phyloP scores from a whole-genome alignment of 352 stramenopile genomes.

The Pilasporangium apinafurcum region DNA sequence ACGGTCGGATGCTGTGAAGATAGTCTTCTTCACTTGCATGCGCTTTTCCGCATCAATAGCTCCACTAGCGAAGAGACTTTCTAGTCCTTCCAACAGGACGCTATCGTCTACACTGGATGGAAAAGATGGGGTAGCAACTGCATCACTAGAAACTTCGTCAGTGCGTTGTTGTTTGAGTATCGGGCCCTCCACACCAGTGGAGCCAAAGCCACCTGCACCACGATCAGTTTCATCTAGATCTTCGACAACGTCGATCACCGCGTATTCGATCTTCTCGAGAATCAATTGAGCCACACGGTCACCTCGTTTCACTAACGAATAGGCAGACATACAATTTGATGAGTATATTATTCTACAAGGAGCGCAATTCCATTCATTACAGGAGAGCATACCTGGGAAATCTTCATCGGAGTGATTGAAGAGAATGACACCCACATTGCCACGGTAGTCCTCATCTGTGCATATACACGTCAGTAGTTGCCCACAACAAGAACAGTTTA shows the following conservation, averaged over 20 bases:
- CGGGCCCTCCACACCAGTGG: conserved; percentile 82
- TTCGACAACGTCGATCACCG: conserved; percentile 87
- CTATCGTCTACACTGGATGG: conserved; percentile 3
- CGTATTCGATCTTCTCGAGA: conserved; percentile 93
- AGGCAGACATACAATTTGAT: too few species aligned
- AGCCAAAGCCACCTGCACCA: conserved; percentile 95
- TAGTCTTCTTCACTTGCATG: conserved; percentile 39
- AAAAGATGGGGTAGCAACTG: neutral
- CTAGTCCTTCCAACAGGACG: conserved; percentile 30
- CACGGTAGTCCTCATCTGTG: conserved; percentile 96
- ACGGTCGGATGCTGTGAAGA: conserved; percentile 41
- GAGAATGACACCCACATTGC: conserved; percentile 97
- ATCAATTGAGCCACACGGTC: conserved; percentile 98
- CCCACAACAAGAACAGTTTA: too few species aligned
- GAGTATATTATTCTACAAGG: too few species aligned
- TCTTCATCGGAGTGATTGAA: conserved; percentile 97
- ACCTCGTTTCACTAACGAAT: conserved; percentile 81
- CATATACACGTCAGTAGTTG: too few species aligned
- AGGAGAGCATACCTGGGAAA: conserved; percentile 72
- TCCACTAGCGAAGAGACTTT: conserved; percentile 37
- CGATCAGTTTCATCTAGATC: conserved; percentile 94
- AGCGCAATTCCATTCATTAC: too few species aligned
- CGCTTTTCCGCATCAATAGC: conserved; percentile 47
- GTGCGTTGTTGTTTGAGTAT: conserved; percentile 39
- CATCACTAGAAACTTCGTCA: neutral